These are phyloP conservation scores for Laetiporus sulphureus DNA, from an alignment of 1,284 basidiomycete genomes.

Conservation along the genomic window DNA sequence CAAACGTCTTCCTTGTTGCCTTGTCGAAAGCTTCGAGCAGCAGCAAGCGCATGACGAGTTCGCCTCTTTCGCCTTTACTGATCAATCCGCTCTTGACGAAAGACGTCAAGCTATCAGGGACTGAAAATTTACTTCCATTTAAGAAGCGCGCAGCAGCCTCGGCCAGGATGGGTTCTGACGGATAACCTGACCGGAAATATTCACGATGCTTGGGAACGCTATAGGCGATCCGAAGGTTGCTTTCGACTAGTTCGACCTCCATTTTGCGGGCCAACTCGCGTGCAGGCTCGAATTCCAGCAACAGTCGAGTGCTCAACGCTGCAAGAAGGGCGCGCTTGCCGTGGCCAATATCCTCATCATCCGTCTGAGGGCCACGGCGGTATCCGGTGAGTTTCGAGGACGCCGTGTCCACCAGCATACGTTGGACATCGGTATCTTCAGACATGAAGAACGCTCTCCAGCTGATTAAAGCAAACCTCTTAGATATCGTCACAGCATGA, in stretches of 20 bases:
- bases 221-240: slow-evolving; percentile 2
- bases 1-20: background rate
- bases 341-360: too few relatives aligned
- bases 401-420: background rate
- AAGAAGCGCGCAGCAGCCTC: slow-evolving; percentile 7
- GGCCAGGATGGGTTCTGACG: slow-evolving; percentile 6
- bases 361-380: too few relatives aligned
- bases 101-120: background rate
- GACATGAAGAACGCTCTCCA: background rate
- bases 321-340: background rate
- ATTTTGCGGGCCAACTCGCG: background rate
- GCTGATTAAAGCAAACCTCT: background rate
- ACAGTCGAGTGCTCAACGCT: background rate
- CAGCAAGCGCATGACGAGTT: slow-evolving; percentile 4
- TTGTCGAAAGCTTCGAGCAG: slow-evolving; percentile 6
- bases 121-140: background rate
- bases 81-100: slow-evolving; percentile 1
- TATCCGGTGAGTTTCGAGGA: background rate
- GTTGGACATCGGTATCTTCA: background rate
- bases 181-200: slow-evolving; percentile 5
- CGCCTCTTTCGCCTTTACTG: slow-evolving; percentile 6
- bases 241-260: background rate
- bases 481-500: background rate
- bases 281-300: background rate
- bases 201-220: background rate